phyloP scores from a whole-genome alignment of 2,329 filamentous ascomycete genomes.

The Stachybotrys echinatus region DNA sequence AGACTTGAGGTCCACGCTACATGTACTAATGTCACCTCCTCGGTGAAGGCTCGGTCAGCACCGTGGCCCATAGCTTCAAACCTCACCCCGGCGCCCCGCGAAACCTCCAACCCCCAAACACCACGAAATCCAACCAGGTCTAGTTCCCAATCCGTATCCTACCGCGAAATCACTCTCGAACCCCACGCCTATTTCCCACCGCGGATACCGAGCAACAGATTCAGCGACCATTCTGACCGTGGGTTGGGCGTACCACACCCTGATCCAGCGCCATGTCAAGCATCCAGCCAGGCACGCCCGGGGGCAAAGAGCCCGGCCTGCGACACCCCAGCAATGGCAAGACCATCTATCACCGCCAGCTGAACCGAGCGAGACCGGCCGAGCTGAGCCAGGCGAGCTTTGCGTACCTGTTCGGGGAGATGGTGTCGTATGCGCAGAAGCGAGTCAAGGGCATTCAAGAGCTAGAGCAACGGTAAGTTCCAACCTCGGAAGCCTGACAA shows the following conservation, averaged over 20 bases:
- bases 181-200: too few relatives aligned
- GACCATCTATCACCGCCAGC: slow-evolving; percentile 93
- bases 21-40: slow-evolving; percentile 2
- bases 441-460: slow-evolving; percentile 90
- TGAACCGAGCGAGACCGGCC: slow-evolving; percentile 82
- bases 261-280: slow-evolving; percentile 38
- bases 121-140: too few relatives aligned
- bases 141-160: too few relatives aligned
- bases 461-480: slow-evolving; percentile 73
- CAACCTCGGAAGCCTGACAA: neutral
- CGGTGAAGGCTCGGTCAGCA: slow-evolving; percentile 15
- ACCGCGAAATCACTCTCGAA: too few relatives aligned
- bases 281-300: slow-evolving; percentile 40
- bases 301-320: slow-evolving; percentile 56
- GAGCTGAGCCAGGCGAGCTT: slow-evolving; percentile 93
- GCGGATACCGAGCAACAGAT: too few relatives aligned
- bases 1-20: neutral
- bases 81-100: neutral
- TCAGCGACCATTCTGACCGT: too few relatives aligned
- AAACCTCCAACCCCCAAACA: neutral
- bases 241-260: too few relatives aligned
- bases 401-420: slow-evolving; percentile 92
- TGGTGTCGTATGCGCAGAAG: slow-evolving; percentile 91
- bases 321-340: slow-evolving; percentile 90
- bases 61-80: slow-evolving; percentile 12